Evolutionary conservation across 495 filamentous ascomycete genomes (phyloP).

Genomic region (Glutinoglossum americanum): DNA sequence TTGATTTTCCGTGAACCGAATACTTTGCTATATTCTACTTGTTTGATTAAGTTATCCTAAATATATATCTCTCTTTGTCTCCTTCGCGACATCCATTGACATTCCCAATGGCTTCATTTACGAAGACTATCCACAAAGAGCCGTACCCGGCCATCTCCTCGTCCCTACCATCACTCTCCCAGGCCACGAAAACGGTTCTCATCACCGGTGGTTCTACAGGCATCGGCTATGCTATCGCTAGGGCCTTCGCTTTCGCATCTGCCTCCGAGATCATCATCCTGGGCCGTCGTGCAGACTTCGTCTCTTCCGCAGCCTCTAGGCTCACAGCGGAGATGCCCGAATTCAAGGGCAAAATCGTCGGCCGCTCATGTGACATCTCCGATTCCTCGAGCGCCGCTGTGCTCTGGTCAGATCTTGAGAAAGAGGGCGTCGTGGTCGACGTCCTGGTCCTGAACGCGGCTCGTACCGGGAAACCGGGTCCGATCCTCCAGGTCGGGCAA

Average conservation of each 20-base stretch:
- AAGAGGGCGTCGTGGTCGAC: not conserved
- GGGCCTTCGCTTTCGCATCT: constrained; percentile 16
- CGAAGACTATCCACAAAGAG: constrained; percentile 6
- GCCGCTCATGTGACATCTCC: constrained; percentile 12
- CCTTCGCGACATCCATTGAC: too few relatives aligned
- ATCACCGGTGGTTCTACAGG: constrained; percentile 21
- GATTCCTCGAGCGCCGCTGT: not conserved
- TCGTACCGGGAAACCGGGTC: not conserved
- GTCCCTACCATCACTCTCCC: constrained; percentile 20
- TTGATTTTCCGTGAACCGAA: not conserved
- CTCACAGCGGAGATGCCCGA: not conserved
- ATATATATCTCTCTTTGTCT: too few relatives aligned
- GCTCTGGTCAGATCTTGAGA: not conserved
- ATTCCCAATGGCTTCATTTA: constrained; percentile 6
- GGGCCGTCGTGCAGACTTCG: constrained; percentile 10
- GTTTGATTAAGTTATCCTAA: too few relatives aligned
- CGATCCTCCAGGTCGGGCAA: constrained; percentile 4
- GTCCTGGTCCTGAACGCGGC: not conserved
- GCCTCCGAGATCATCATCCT: constrained; percentile 17
- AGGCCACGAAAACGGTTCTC: constrained; percentile 23
- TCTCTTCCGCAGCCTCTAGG: too few relatives aligned
- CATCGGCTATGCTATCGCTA: constrained; percentile 20
- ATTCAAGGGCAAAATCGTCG: constrained; percentile 6
- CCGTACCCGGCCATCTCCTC: constrained; percentile 24
- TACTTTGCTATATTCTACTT: not conserved